Percentiles rank a stretch among this genome's conserved stretches.
phyloP scores from a whole-genome alignment of 441 rosid genomes.

The Adansonia gregorii region DNA sequence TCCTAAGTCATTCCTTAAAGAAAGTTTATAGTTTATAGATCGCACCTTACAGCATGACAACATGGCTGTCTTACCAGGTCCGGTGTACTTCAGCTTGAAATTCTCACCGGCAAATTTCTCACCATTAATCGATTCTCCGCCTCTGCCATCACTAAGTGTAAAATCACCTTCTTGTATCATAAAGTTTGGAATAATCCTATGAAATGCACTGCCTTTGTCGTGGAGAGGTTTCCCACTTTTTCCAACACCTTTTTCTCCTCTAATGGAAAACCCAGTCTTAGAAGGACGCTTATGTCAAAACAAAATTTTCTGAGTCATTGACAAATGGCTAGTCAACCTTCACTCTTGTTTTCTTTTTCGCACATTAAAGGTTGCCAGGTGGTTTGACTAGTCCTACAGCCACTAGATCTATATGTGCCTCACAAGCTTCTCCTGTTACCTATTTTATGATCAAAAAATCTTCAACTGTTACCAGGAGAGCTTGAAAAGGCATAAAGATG shows the following conservation, averaged over 20 bases:
- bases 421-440: neutral
- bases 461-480: neutral
- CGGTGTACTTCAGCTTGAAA: conserved; percentile 79
- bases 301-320: neutral
- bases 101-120: conserved; percentile 78
- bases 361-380: neutral
- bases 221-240: conserved; percentile 82
- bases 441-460: neutral
- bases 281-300: neutral
- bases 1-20: neutral
- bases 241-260: conserved; percentile 82
- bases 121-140: conserved; percentile 70
- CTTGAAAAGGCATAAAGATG: no score
- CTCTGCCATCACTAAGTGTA: conserved; percentile 79
- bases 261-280: conserved; percentile 22
- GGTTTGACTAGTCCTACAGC: neutral
- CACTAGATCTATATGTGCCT: neutral
- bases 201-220: conserved; percentile 78
- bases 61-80: conserved; percentile 54
- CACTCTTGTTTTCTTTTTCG: neutral
- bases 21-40: neutral
- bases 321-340: neutral
- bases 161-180: conserved; percentile 95
- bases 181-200: conserved; percentile 86
- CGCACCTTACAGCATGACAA: neutral